Base-by-base conservation (phyloP, 768 basidiomycete genomes). In the Porpolomopsis calyptriformis region DNA sequence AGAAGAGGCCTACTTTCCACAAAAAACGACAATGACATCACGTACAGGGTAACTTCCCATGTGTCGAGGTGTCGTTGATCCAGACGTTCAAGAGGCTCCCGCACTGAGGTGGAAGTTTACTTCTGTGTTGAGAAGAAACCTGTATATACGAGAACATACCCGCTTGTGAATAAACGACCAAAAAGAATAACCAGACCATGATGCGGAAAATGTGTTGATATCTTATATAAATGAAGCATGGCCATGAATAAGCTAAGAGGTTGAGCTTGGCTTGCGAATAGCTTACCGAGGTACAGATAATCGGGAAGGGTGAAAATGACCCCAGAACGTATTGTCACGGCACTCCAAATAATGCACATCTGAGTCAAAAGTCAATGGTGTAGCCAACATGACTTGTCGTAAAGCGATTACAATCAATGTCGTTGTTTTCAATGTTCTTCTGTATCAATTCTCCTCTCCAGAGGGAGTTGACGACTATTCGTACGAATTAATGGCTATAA, bases 171-270 rank as follows among this genome's bases (percentile, higher is more conserved):
- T 91, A 93, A 2, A 79, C 75, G 16, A 74, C 67, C 26, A 94
- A 72, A 63, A 90, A 85, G 54, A 84, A 69, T 19, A 88, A 57
- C 87, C 85, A 91, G 26, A 89, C 69, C 4, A 71, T 45, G 43
- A 90, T 79, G 37, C 87, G 79, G 57, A 92, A 81, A 42, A 80
- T 70, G 53, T 89, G 92, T 59, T 93, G 92, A 60, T 93, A 93
- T 44, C 87, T 82, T 43, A 7, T 19, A 48, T 39, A 26, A 18
- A 29, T 43, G 40, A 16, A 16, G 11, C 4, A 45, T 19, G 29
- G 29, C 4, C 38, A n/a, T 25, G 8, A n/a, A n/a, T n/a, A 19
- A 12, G 11, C 14, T 37, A 3, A 31, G 37, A 16, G 26, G 26
- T 18, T 6, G 29, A 14, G 14, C 14, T 31, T 7, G 7, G 29